Percentiles rank a stretch among this genome's conserved stretches.
Evolutionary conservation across 2,329 filamentous ascomycete species (phyloP).

Genomic region (Cytospora paraplurivora): DNA sequence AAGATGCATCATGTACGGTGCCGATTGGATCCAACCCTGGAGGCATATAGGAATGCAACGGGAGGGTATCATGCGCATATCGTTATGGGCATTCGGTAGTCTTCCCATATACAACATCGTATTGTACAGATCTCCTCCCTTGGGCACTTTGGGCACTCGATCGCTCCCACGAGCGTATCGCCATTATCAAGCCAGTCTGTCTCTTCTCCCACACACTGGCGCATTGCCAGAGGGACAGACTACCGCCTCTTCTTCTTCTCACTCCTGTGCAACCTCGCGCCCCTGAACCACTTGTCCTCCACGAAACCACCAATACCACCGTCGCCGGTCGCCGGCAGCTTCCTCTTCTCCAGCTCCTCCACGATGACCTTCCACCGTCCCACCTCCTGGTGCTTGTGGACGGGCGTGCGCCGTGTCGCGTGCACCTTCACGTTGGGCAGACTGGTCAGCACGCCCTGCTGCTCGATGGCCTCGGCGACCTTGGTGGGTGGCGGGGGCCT

Average conservation of each 20-base stretch:
- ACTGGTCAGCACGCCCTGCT: conserved; percentile 47
- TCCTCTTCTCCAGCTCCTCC: conserved; percentile 38
- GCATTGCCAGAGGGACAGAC: not conserved
- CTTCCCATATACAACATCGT: not conserved
- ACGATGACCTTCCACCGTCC: conserved; percentile 44
- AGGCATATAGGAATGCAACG: not conserved
- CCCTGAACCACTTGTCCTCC: conserved; percentile 36
- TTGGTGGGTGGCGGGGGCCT: conserved; percentile 60
- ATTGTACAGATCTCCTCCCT: not conserved
- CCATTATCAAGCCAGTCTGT: not conserved
- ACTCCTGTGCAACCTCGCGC: conserved; percentile 24
- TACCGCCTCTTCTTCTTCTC: conserved; percentile 27
- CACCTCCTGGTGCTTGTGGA: conserved; percentile 44
- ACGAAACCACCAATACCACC: conserved; percentile 35
- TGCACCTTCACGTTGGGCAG: conserved; percentile 73
- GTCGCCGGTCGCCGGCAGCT: conserved; percentile 39
- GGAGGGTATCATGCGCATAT: not conserved
- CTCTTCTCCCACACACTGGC: not conserved
- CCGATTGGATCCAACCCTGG: not conserved
- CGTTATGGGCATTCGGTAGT: not conserved
- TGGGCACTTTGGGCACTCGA: not conserved
- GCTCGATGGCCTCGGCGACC: conserved; percentile 62
- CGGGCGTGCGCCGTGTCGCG: conserved; percentile 64
- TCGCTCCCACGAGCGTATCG: not conserved
- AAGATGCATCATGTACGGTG: not conserved